Evolutionary conservation across 257 asterid genomes (phyloP), one percentile per base, ranked within the genome.

Genomic region (Plantago ovata): DNA sequence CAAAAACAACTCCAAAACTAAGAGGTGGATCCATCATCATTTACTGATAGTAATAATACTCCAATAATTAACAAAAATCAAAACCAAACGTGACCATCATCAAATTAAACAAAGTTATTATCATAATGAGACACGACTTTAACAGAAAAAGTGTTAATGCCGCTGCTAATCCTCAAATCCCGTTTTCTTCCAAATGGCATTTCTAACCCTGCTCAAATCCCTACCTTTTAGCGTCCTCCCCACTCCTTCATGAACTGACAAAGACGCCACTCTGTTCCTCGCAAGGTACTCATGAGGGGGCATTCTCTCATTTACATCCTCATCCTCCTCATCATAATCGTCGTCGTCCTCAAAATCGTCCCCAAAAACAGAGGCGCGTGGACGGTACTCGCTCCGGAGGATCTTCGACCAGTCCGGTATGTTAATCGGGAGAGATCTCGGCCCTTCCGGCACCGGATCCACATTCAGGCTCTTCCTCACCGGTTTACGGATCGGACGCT

Each of bases 211-310:
- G 53, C 96, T 88, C 75, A 92, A 55, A 63, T 92, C 98, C 75
- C 98, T 85, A 9, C 98, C 98, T 57, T 92, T 92, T 1, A 92
- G 79, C 38, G 95, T 91, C 61, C 98, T 72, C 38, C 61, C 61
- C 1, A 40, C 50, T 6, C 61, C 61, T 18, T 56, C 61, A 19
- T 56, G 61, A 4, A 56, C 61, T 32, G 61, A 56, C 13, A 56
- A 36, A 6, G 61, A 56, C 49, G 61, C 61, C 10, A 71, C 86
- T 54, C 98, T 65, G 5, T 80, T 72, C 63, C 91, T 73, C 12
- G 96, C 96, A 64, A 92, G 19, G 43, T 88, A 85, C 67, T 80
- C 98, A 65, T 92, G 98, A 55, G 98, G 98, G 57, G 98, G 96
- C 2, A 85, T 24, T 53, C 71, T 65, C 40, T 64, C 79, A 40